Conservation (phyloP, 495 filamentous ascomycete species). For the Talaromyces nanjingensis region DNA sequence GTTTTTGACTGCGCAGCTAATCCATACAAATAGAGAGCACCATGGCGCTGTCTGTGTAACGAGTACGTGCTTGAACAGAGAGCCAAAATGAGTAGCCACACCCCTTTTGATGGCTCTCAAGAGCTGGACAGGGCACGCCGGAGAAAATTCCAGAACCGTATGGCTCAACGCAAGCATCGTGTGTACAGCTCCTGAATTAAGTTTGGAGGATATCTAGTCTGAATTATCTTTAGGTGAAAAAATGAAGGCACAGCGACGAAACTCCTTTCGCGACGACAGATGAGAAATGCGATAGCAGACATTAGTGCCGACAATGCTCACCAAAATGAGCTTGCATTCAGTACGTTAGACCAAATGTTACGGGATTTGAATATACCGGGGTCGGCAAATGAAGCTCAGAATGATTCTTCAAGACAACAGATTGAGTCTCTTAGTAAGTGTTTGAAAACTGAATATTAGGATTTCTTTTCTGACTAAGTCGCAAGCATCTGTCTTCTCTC, state of each 20-base stretch:
- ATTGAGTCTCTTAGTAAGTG: too few species aligned
- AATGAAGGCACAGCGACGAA: neutral
- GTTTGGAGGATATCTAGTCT: neutral
- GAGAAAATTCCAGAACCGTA: slow-evolving; percentile 1
- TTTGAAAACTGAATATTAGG: too few species aligned
- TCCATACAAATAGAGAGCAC: neutral
- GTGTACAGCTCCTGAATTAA: neutral
- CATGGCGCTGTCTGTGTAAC: neutral
- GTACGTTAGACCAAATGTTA: neutral
- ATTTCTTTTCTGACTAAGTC: too few species aligned
- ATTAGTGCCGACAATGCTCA: neutral
- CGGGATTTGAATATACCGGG: neutral
- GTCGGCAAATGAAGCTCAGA: neutral
- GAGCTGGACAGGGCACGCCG: neutral
- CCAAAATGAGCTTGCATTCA: neutral
- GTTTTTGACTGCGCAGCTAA: neutral
- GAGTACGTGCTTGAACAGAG: slow-evolving; percentile 1
- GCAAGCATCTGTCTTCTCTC: too few species aligned
- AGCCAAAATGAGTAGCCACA: neutral
- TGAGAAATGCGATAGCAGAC: neutral
- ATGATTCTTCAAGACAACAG: neutral
- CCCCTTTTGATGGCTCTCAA: neutral
- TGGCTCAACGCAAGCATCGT: slow-evolving; percentile 4
- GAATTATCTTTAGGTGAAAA: neutral
- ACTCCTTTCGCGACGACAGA: neutral